These are phyloP conservation scores for Circinella umbellata DNA, from an alignment of 371 early-diverging fungal genomes.

Conservation along the genomic window DNA sequence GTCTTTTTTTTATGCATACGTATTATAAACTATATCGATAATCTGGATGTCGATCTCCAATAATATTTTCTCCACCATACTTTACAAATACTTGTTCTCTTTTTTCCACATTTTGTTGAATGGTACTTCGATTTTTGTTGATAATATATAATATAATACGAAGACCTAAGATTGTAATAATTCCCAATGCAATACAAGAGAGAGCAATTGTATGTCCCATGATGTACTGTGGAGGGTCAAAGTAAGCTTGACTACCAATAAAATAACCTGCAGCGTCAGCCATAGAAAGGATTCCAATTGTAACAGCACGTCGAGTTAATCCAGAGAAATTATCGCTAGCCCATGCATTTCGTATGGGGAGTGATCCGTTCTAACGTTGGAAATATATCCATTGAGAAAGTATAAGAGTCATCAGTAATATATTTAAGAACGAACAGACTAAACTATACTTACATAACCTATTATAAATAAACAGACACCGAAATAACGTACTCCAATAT, in stretches of 20 bases:
- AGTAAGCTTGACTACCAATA: slow-evolving; percentile 42
- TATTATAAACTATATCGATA: slow-evolving; percentile 28
- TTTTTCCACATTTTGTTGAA: slow-evolving; percentile 14
- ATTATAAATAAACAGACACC: slow-evolving; percentile 8
- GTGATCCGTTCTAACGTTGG: not conserved
- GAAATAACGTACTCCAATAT: slow-evolving; percentile 24
- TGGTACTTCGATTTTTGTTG: slow-evolving; percentile 26
- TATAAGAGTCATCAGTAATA: too few relatives aligned
- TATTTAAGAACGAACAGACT: too few relatives aligned
- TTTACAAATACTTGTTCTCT: slow-evolving; percentile 23
- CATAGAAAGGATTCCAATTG: slow-evolving; percentile 33
- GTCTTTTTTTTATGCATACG: too few relatives aligned
- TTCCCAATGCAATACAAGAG: slow-evolving; percentile 22
- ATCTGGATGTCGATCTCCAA: slow-evolving; percentile 47
- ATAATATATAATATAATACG: slow-evolving; percentile 25
- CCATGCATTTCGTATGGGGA: not conserved
- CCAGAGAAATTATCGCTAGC: slow-evolving; percentile 16
- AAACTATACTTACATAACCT: too few relatives aligned
- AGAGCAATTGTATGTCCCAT: slow-evolving; percentile 15
- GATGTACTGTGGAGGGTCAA: slow-evolving; percentile 17
- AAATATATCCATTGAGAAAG: too few relatives aligned
- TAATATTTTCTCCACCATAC: slow-evolving; percentile 39
- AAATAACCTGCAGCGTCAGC: slow-evolving; percentile 31
- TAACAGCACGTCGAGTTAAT: slow-evolving; percentile 42
- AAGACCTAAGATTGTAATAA: slow-evolving; percentile 20